phyloP scores from a whole-genome alignment of 1,284 basidiomycete species.

The Leccinum solheimii region DNA sequence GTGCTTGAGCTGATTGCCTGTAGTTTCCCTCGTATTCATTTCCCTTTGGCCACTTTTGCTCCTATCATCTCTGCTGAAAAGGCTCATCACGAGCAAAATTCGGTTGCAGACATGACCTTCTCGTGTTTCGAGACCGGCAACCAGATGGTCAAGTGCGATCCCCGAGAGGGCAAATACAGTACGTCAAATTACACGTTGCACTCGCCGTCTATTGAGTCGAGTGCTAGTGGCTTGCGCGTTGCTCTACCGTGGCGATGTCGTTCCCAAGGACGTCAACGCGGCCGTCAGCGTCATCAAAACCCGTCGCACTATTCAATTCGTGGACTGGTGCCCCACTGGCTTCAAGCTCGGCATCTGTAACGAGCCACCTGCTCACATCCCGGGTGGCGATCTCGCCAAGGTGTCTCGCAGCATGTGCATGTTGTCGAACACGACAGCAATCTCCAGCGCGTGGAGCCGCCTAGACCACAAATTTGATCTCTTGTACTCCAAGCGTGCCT shows the following conservation, averaged over 20 bases:
- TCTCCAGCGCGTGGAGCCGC: constrained; percentile 86
- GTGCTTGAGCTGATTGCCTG: constrained; percentile 29
- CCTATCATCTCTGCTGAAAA: constrained; percentile 82
- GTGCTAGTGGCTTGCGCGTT: constrained; percentile 68
- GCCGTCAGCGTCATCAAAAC: constrained; percentile 87
- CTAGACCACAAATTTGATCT: constrained; percentile 96
- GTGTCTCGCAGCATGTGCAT: constrained; percentile 88
- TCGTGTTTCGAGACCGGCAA: constrained; percentile 92
- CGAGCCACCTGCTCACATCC: constrained; percentile 82
- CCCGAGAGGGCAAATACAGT: constrained; percentile 85
- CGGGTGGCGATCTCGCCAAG: constrained; percentile 85
- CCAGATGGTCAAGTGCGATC: constrained; percentile 89
- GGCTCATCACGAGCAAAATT: constrained; percentile 91
- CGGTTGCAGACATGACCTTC: constrained; percentile 91
- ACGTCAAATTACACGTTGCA: constrained; percentile 30
- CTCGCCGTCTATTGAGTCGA: constrained; percentile 9
- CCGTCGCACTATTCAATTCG: constrained; percentile 79
- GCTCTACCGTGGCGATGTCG: constrained; percentile 85
- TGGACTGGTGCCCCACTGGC: constrained; percentile 90
- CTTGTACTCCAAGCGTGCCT: constrained; percentile 89
- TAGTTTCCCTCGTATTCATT: constrained; percentile 80
- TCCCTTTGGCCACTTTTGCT: constrained; percentile 89
- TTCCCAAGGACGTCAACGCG: constrained; percentile 88
- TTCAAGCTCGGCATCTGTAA: constrained; percentile 93
- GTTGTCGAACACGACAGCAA: constrained; percentile 86